These are phyloP conservation scores for Aureobasidium sp. DNA, from an alignment of 2,329 filamentous ascomycete species.

Conservation along the genomic window DNA sequence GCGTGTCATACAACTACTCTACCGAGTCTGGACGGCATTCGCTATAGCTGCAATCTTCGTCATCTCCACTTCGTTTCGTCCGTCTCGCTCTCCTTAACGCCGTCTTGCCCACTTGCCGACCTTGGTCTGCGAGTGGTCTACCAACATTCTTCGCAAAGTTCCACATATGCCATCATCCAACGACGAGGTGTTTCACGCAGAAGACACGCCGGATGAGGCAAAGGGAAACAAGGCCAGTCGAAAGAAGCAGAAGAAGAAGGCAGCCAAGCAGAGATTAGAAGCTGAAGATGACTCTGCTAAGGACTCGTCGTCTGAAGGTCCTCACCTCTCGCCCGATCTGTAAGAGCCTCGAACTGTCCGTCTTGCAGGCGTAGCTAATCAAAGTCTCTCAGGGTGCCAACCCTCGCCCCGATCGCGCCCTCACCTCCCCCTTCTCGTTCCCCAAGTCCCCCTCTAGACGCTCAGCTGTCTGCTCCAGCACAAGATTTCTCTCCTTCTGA, in stretches of 20 bases:
- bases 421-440: conserved; percentile 13
- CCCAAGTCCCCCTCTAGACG: neutral
- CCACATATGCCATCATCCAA: conserved; percentile 19
- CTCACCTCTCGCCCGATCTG: conserved; percentile 16
- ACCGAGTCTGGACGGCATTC: neutral
- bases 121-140: conserved; percentile 11
- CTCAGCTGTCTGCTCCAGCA: neutral
- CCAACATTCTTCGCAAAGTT: neutral
- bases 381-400: conserved; percentile 8
- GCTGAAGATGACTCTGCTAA: conserved; percentile 13
- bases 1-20: neutral
- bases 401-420: neutral
- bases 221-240: conserved; percentile 13
- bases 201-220: conserved; percentile 18
- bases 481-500: neutral
- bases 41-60: neutral
- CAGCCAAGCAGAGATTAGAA: conserved; percentile 16
- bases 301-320: conserved; percentile 17
- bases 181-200: conserved; percentile 18
- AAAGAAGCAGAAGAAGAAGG: conserved; percentile 19
- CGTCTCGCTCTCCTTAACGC: neutral
- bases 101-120: neutral
- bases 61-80: neutral
- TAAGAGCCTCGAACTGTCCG: neutral
- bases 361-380: neutral